These are phyloP conservation scores for Westerdykella ornata DNA, from an alignment of 2,329 filamentous ascomycete species.

Conservation along the genomic window DNA sequence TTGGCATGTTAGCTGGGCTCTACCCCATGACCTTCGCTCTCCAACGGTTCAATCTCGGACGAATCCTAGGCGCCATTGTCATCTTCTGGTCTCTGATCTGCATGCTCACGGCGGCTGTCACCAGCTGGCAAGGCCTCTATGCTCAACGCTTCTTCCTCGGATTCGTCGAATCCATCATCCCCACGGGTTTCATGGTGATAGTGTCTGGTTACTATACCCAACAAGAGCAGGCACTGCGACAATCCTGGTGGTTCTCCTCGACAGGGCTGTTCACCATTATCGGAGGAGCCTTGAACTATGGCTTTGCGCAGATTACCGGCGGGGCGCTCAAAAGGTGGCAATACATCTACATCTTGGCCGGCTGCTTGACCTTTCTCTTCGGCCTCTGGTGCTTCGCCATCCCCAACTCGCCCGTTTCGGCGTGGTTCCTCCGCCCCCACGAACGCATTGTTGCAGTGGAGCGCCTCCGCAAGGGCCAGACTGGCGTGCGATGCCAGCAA, in stretches of 20 bases:
- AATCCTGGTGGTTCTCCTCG: slow-evolving; percentile 61
- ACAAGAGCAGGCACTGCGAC: slow-evolving; percentile 44
- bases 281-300: slow-evolving; percentile 30
- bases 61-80: slow-evolving; percentile 57
- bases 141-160: slow-evolving; percentile 52
- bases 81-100: slow-evolving; percentile 61
- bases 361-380: slow-evolving; percentile 51
- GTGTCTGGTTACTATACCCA: slow-evolving; percentile 41
- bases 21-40: slow-evolving; percentile 67
- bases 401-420: slow-evolving; percentile 59
- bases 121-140: slow-evolving; percentile 55
- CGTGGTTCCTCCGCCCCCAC: slow-evolving; percentile 60
- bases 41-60: slow-evolving; percentile 61
- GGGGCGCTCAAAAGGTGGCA: slow-evolving; percentile 50
- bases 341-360: slow-evolving; percentile 61
- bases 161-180: slow-evolving; percentile 50
- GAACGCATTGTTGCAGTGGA: slow-evolving; percentile 53
- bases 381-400: slow-evolving; percentile 61
- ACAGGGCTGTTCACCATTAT: slow-evolving; percentile 38
- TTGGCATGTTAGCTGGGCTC: slow-evolving; percentile 67
- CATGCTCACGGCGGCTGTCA: slow-evolving; percentile 62
- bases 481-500: slow-evolving; percentile 47
- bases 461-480: slow-evolving; percentile 43
- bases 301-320: slow-evolving; percentile 34
- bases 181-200: slow-evolving; percentile 53